phyloP scores from a whole-genome alignment of 768 basidiomycete species.

The Suillus alpinus region DNA sequence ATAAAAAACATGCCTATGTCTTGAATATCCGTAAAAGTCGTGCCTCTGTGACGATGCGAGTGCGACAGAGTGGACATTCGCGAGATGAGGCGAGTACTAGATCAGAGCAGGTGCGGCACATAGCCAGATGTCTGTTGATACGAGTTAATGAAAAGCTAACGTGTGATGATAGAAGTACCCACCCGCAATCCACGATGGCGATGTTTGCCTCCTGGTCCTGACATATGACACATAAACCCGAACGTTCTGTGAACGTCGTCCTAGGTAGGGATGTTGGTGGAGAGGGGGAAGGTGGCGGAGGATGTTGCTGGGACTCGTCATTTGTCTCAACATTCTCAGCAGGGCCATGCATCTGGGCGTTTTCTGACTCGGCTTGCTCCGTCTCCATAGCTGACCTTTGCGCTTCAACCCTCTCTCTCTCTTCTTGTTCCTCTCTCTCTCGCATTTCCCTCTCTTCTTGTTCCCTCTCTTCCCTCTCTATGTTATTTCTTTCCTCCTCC shows the following conservation, averaged over 20 bases:
- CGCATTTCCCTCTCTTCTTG: conserved; percentile 14
- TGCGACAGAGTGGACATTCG: conserved; percentile 90
- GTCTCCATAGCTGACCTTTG: conserved; percentile 13
- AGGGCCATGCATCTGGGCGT: background rate
- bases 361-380: conserved; percentile 2
- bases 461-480: conserved; percentile 18
- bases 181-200: conserved; percentile 94
- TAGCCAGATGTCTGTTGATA: conserved; percentile 62
- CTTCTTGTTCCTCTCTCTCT: conserved; percentile 8
- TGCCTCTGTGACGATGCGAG: conserved; percentile 81
- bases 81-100: conserved; percentile 73
- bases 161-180: conserved; percentile 26
- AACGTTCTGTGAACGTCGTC: conserved; percentile 45
- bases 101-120: conserved; percentile 79
- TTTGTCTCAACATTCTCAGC: conserved; percentile 7
- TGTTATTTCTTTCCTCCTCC: conserved; percentile 36
- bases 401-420: conserved; percentile 11
- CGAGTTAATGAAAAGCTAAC: background rate
- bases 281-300: conserved; percentile 15
- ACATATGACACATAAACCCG: conserved; percentile 86
- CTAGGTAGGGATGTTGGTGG: conserved; percentile 22
- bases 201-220: conserved; percentile 95
- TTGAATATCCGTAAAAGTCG: conserved; percentile 77
- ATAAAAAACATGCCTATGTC: conserved; percentile 28
- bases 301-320: conserved; percentile 6